Conservation (phyloP, 1,139 yeast species). For the Geotrichum bryndzae region DNA sequence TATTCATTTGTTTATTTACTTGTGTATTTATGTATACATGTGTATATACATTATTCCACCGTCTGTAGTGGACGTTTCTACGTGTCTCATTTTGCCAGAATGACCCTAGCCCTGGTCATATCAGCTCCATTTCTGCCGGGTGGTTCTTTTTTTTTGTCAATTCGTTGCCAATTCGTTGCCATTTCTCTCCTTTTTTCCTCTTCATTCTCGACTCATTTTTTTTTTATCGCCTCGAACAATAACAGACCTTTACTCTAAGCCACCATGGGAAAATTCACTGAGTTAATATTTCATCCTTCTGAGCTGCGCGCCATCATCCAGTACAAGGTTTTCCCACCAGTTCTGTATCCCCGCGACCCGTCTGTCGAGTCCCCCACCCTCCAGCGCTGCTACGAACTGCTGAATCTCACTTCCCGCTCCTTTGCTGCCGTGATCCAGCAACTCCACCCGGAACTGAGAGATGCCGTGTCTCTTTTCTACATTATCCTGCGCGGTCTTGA, state of each 20-base stretch:
- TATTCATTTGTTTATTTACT: too few species aligned
- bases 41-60: too few species aligned
- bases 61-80: not conserved
- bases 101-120: not conserved
- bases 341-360: constrained; percentile 49
- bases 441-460: constrained; percentile 82
- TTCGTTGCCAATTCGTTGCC: not conserved
- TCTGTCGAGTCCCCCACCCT: constrained; percentile 44
- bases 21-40: too few species aligned
- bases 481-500: constrained; percentile 84
- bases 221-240: not conserved
- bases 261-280: constrained; percentile 61
- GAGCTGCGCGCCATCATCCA: constrained; percentile 68
- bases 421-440: constrained; percentile 90
- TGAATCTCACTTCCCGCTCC: constrained; percentile 74
- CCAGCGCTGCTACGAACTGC: constrained; percentile 61
- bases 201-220: not conserved
- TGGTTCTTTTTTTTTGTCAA: too few species aligned
- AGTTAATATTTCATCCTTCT: constrained; percentile 61
- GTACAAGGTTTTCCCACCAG: constrained; percentile 37
- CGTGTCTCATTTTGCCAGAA: not conserved
- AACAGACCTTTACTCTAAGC: not conserved
- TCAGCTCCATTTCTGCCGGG: not conserved
- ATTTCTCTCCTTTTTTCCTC: not conserved
- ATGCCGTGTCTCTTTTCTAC: constrained; percentile 62